Evolutionary conservation across 768 basidiomycete genomes (phyloP).

Genomic region (Nidularia pulvinata): DNA sequence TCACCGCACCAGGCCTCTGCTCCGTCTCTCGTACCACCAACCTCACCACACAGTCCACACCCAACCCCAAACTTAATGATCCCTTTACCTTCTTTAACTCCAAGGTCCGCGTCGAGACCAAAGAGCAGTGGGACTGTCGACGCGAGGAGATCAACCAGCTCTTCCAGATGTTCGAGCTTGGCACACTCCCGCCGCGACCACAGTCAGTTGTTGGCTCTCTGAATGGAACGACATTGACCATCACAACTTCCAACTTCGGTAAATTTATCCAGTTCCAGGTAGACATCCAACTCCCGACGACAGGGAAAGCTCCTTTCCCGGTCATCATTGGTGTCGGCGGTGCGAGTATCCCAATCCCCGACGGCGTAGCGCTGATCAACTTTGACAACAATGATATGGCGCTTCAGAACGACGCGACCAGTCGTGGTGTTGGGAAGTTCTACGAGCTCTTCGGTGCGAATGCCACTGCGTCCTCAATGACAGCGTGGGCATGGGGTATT

Average conservation of each 20-base stretch:
- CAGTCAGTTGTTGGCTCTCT: conserved; percentile 40
- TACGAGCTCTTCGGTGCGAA: conserved; percentile 50
- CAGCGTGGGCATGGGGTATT: conserved; percentile 64
- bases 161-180: conserved; percentile 53
- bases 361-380: conserved; percentile 41
- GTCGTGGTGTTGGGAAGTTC: conserved; percentile 57
- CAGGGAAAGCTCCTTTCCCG: conserved; percentile 46
- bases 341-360: conserved; percentile 32
- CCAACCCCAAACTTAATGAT: conserved; percentile 44
- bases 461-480: conserved; percentile 51
- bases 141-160: conserved; percentile 29
- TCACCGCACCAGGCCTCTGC: conserved; percentile 1
- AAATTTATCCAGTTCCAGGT: conserved; percentile 49
- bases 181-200: conserved; percentile 47
- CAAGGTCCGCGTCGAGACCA: conserved; percentile 31
- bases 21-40: conserved; percentile 10
- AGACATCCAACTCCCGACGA: conserved; percentile 41
- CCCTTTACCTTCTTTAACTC: conserved; percentile 55
- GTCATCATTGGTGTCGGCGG: conserved; percentile 53
- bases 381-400: conserved; percentile 58
- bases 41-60: conserved; percentile 2
- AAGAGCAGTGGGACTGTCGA: conserved; percentile 51
- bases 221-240: conserved; percentile 41
- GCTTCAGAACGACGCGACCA: conserved; percentile 37
- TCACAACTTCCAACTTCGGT: conserved; percentile 44